Evolutionary conservation across 176 grass and related monocot genomes (phyloP).

Genomic region (Stipa capillata): DNA sequence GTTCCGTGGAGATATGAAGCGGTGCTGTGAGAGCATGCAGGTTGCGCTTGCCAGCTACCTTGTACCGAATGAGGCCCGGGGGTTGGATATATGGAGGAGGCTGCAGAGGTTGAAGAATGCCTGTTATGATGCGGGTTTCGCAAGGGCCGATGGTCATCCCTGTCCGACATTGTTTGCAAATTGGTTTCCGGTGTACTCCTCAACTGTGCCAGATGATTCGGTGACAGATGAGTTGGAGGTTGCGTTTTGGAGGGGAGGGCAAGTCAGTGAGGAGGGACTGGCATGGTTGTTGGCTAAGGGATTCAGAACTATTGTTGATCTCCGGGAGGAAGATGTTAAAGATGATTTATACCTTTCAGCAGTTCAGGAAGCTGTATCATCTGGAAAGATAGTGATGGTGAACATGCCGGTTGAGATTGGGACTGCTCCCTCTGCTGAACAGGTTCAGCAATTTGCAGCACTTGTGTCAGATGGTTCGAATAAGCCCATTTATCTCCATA

Average conservation of each 20-base stretch:
- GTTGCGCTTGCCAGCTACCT: conserved; percentile 70
- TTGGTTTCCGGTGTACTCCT: conserved; percentile 69
- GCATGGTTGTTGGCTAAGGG: conserved; percentile 62
- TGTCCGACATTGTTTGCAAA: conserved; percentile 92
- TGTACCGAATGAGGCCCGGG: conserved; percentile 25
- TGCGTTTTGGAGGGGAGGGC: conserved; percentile 94
- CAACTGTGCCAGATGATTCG: conserved; percentile 39
- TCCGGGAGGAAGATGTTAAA: conserved; percentile 58
- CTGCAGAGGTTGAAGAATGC: conserved; percentile 86
- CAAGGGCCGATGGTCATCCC: conserved; percentile 59
- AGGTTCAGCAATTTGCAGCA: conserved; percentile 67
- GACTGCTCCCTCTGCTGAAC: conserved; percentile 63
- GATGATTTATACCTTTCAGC: conserved; percentile 64
- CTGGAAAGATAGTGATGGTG: conserved; percentile 71
- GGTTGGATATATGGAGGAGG: conserved; percentile 62
- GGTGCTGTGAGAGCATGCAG: conserved; percentile 89
- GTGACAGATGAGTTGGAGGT: conserved; percentile 56
- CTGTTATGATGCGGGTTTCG: conserved; percentile 85
- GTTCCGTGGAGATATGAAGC: conserved; percentile 92
- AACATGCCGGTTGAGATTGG: conserved; percentile 83
- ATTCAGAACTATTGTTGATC: conserved; percentile 90
- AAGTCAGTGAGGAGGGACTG: conserved; percentile 79
- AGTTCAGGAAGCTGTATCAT: conserved; percentile 56
- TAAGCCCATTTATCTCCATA: conserved; percentile 86
- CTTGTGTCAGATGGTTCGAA: conserved; percentile 58